Percentiles rank a stretch among this genome's conserved stretches.
These are phyloP conservation scores for Tetramitus jugosus DNA, from an alignment of 208 protist species.

Conservation along the genomic window DNA sequence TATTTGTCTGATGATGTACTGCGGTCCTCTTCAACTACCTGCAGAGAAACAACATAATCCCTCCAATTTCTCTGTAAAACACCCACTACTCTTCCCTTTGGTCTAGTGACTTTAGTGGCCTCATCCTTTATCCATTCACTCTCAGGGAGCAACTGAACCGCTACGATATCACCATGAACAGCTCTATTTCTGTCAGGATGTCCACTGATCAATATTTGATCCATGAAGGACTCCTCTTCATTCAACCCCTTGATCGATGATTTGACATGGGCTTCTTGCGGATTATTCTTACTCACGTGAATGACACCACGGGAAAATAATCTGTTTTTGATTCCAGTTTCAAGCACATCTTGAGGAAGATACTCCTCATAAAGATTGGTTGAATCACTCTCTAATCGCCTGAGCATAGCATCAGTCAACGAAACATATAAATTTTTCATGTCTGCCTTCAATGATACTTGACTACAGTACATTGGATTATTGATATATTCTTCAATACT, in stretches of 20 bases:
- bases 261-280: background rate
- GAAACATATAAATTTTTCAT: no score
- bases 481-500: no score
- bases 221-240: background rate
- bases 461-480: no score
- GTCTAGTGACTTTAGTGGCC: background rate
- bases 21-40: background rate
- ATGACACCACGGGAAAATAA: background rate
- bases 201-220: background rate
- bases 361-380: background rate
- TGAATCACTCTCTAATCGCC: no score
- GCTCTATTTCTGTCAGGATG: background rate
- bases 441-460: no score
- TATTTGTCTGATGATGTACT: background rate
- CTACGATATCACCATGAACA: background rate
- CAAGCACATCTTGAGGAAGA: background rate
- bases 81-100: slow-evolving; percentile 1
- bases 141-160: slow-evolving; percentile 1
- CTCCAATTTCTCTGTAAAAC: slow-evolving; percentile 18
- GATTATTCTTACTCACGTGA: background rate
- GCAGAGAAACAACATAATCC: slow-evolving; percentile 1
- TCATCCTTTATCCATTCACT: background rate
- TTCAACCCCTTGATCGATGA: background rate
- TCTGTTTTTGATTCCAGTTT: background rate
- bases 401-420: no score